Percentiles rank a stretch among this genome's conserved stretches.
Conservation (phyloP, 2,329 filamentous ascomycete genomes). For the Leptographium procerum region DNA sequence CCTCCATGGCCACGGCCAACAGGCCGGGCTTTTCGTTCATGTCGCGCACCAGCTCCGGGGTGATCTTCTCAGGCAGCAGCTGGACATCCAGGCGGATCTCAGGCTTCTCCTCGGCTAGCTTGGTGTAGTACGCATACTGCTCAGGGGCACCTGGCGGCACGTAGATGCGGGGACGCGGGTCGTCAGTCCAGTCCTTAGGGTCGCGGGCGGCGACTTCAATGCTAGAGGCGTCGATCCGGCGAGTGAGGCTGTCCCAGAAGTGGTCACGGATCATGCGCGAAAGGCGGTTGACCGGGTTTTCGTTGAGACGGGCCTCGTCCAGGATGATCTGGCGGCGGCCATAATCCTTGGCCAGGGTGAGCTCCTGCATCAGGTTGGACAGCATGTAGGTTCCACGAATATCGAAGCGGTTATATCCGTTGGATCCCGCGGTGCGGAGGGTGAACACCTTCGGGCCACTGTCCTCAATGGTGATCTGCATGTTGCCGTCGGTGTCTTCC, state of each 20-base stretch:
- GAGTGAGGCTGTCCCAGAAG: constrained; percentile 87
- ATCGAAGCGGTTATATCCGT: constrained; percentile 78
- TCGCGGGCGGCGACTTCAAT: constrained; percentile 80
- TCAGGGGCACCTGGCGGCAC: constrained; percentile 74
- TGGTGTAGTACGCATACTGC: constrained; percentile 80
- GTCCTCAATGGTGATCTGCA: constrained; percentile 97
- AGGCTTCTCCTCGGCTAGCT: constrained; percentile 65
- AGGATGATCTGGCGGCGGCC: constrained; percentile 82
- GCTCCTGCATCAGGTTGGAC: constrained; percentile 89
- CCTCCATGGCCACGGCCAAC: constrained; percentile 80
- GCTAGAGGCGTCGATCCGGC: constrained; percentile 78
- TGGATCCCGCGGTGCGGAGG: constrained; percentile 74
- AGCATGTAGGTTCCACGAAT: constrained; percentile 95
- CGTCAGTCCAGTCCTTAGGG: constrained; percentile 88
- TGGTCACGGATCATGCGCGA: constrained; percentile 76
- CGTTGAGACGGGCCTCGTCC: constrained; percentile 81
- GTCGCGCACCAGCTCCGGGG: constrained; percentile 67
- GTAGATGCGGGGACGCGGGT: constrained; percentile 86
- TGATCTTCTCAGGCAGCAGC: constrained; percentile 64
- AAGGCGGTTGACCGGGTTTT: constrained; percentile 86
- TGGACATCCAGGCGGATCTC: constrained; percentile 82
- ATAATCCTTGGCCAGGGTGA: constrained; percentile 84
- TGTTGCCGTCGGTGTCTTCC: constrained; percentile 88
- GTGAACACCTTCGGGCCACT: constrained; percentile 80
- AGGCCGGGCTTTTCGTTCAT: constrained; percentile 83